These are phyloP conservation scores for Pterocarpus santalinus DNA, from an alignment of 306 rosid genomes.

Conservation along the genomic window DNA sequence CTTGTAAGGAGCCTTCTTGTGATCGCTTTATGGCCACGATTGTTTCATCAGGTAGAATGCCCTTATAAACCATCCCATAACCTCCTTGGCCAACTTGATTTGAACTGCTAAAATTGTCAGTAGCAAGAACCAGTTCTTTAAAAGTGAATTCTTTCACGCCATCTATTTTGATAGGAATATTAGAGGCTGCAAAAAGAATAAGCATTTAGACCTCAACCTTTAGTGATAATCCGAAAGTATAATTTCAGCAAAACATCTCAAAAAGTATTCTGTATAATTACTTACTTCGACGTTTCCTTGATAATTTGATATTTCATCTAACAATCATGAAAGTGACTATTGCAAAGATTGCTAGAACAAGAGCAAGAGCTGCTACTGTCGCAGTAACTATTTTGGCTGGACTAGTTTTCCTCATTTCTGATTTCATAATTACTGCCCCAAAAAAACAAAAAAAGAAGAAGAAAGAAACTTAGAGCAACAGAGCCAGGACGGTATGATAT, in stretches of 20 bases:
- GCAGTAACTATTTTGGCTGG: slow-evolving; percentile 51
- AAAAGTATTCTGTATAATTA: slow-evolving; percentile 12
- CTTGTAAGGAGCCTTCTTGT: slow-evolving; percentile 89
- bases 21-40: slow-evolving; percentile 87
- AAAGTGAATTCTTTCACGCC: slow-evolving; percentile 78
- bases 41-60: slow-evolving; percentile 66
- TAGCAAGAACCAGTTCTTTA: slow-evolving; percentile 77
- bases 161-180: slow-evolving; percentile 66
- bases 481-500: neutral
- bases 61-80: slow-evolving; percentile 93
- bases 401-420: slow-evolving; percentile 41
- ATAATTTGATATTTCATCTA: slow-evolving; percentile 57
- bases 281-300: slow-evolving; percentile 70
- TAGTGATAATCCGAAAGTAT: slow-evolving; percentile 17
- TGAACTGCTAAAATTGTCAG: slow-evolving; percentile 69
- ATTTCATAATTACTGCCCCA: slow-evolving; percentile 42
- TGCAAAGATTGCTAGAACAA: slow-evolving; percentile 56
- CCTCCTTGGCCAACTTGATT: slow-evolving; percentile 89
- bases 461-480: slow-evolving; percentile 38
- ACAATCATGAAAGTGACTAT: slow-evolving; percentile 51
- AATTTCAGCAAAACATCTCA: slow-evolving; percentile 15
- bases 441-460: slow-evolving; percentile 1
- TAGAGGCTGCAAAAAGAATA: slow-evolving; percentile 68
- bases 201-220: slow-evolving; percentile 33
- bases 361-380: slow-evolving; percentile 59